Conservation (phyloP, 352 stramenopile genomes). For the Globisporangium nodosum region DNA sequence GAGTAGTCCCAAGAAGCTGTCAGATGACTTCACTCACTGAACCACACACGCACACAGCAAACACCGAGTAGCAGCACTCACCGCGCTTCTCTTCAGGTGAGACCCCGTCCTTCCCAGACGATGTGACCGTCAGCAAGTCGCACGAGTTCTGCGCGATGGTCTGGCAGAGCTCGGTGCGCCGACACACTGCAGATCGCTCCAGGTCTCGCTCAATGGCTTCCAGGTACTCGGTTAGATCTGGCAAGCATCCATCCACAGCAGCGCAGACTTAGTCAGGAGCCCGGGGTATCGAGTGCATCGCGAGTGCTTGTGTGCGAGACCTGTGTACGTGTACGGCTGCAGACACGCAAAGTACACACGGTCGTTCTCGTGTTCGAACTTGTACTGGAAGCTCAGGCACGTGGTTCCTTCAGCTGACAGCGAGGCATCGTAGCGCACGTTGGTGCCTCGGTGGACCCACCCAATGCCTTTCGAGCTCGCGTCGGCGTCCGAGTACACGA, state of each 20-base stretch:
- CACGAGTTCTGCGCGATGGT: slow-evolving; percentile 82
- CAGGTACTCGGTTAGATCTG: slow-evolving; percentile 74
- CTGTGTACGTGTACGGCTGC: slow-evolving; percentile 86
- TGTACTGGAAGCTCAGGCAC: slow-evolving; percentile 63
- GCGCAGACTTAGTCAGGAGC: not conserved
- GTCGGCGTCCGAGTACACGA: slow-evolving; percentile 69
- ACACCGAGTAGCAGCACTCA: slow-evolving; percentile 10
- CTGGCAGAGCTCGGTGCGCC: slow-evolving; percentile 73
- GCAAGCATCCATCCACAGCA: not conserved
- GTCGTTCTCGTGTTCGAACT: slow-evolving; percentile 63
- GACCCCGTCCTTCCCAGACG: slow-evolving; percentile 29
- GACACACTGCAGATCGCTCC: slow-evolving; percentile 30
- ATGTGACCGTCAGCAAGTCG: slow-evolving; percentile 89
- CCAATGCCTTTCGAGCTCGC: slow-evolving; percentile 31
- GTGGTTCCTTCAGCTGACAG: slow-evolving; percentile 33
- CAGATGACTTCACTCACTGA: not conserved
- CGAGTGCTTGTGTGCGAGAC: slow-evolving; percentile 14
- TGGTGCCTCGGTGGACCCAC: slow-evolving; percentile 54
- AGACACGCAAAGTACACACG: slow-evolving; percentile 80
- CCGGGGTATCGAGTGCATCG: not conserved
- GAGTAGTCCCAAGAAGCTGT: not conserved
- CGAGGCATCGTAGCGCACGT: slow-evolving; percentile 61
- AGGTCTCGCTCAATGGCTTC: slow-evolving; percentile 50
- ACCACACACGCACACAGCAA: not conserved
- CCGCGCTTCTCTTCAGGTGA: slow-evolving; percentile 40